phyloP scores from a whole-genome alignment of 345 rosid genomes.

The Brassica incana region DNA sequence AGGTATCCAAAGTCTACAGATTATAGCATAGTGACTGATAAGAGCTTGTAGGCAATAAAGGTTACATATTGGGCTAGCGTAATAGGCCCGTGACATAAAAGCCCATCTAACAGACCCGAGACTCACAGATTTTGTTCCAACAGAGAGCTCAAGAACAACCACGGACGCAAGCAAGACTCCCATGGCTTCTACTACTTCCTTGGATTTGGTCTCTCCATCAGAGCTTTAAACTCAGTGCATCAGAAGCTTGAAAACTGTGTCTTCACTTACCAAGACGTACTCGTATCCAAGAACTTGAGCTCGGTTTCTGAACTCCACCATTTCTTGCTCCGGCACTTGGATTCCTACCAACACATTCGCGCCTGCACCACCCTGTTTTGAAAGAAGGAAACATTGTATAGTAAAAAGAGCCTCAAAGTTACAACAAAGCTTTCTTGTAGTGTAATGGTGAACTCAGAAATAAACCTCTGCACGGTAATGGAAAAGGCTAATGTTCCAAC shows the following conservation, averaged over 20 bases:
- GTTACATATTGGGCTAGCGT: background rate
- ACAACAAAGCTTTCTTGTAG: background rate
- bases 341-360: constrained; percentile 93
- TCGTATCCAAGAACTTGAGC: constrained; percentile 74
- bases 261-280: constrained; percentile 67
- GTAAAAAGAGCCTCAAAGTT: background rate
- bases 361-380: constrained; percentile 79
- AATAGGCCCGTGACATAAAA: background rate
- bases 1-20: background rate
- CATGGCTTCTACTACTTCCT: constrained; percentile 12
- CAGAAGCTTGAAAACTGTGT: constrained; percentile 58
- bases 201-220: background rate
- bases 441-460: background rate
- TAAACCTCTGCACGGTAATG: constrained; percentile 88
- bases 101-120: background rate
- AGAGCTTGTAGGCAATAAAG: background rate
- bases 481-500: constrained; percentile 93
- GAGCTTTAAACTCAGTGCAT: constrained; percentile 51
- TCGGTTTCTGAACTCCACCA: constrained; percentile 57
- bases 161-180: background rate
- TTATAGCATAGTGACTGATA: background rate
- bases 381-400: constrained; percentile 10
- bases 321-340: constrained; percentile 56
- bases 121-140: background rate
- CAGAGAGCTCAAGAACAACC: background rate